Conservation (phyloP, 73 alveolate genomes). For the Paramecium octaurelia region DNA sequence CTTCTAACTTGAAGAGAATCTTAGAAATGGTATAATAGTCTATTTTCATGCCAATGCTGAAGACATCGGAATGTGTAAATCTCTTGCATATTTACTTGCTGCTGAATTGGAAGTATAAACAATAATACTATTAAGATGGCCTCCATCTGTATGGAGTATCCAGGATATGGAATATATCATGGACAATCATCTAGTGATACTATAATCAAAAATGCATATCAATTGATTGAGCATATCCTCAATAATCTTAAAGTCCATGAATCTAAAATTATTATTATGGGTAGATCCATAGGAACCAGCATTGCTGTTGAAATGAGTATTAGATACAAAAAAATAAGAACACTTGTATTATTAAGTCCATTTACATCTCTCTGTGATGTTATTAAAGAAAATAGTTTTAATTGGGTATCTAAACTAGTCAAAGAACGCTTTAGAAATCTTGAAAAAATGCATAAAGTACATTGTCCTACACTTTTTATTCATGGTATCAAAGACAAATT, state of each 20-base stretch:
- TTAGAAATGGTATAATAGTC: not conserved
- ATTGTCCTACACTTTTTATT: conserved; percentile 65
- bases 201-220: conserved; percentile 71
- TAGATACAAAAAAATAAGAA: not conserved
- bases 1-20: not conserved
- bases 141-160: conserved; percentile 49
- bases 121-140: not conserved
- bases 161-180: conserved; percentile 88
- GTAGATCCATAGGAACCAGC: conserved; percentile 91
- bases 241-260: conserved; percentile 71
- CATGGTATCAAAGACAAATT: conserved; percentile 96
- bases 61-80: conserved; percentile 38
- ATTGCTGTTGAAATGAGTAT: conserved; percentile 70
- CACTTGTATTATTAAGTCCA: not conserved
- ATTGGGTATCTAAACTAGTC: conserved; percentile 33
- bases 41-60: conserved; percentile 64
- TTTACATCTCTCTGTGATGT: conserved; percentile 39
- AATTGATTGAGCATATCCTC: conserved; percentile 72
- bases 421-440: conserved; percentile 89
- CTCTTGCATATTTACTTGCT: not conserved
- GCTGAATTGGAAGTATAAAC: conserved; percentile 16
- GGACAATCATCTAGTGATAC: conserved; percentile 67
- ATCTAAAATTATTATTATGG: conserved; percentile 79
- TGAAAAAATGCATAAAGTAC: conserved; percentile 71
- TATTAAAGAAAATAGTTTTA: not conserved